These are phyloP conservation scores for Neurospora sp. DNA, from an alignment of 495 filamentous ascomycete species.

Conservation along the genomic window DNA sequence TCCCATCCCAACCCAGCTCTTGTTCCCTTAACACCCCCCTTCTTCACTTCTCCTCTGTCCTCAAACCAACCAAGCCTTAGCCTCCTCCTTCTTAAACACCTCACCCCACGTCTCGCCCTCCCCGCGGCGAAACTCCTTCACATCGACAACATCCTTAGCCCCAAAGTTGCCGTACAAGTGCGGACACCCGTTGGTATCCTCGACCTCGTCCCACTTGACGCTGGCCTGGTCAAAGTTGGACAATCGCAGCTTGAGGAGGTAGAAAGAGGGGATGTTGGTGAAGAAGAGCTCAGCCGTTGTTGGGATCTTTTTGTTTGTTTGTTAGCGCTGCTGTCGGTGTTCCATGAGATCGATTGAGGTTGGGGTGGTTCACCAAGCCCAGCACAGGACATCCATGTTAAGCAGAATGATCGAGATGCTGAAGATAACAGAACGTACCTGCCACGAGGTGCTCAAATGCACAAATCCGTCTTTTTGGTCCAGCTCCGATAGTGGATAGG, in stretches of 20 bases:
- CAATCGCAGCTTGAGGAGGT: conserved; percentile 31
- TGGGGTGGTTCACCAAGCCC: too few relatives aligned
- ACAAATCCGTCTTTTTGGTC: conserved; percentile 44
- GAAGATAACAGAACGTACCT: conserved; percentile 22
- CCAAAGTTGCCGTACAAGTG: conserved; percentile 41
- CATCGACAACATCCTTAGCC: conserved; percentile 23
- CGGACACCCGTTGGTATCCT: conserved; percentile 28
- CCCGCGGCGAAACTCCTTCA: conserved; percentile 18
- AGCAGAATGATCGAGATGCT: too few relatives aligned
- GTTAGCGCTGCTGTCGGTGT: neutral
- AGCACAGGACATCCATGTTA: too few relatives aligned
- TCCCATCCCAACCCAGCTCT: neutral
- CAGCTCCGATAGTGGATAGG: conserved; percentile 38
- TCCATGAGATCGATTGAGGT: too few relatives aligned
- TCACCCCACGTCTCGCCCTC: conserved; percentile 29
- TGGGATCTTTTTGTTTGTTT: conserved; percentile 25
- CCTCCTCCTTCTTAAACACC: conserved; percentile 15
- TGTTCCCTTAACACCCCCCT: neutral
- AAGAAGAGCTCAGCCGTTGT: conserved; percentile 42
- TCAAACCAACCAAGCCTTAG: conserved; percentile 13
- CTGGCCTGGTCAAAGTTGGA: conserved; percentile 9
- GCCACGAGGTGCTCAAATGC: conserved; percentile 37
- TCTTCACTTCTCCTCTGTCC: neutral
- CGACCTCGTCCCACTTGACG: conserved; percentile 34
- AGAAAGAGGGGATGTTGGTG: conserved; percentile 18